A percentile compares a stretch with the other conserved stretches of the same genome.
Conservation (phyloP, 2,329 filamentous ascomycete genomes). For the Xylariaceae sp. region DNA sequence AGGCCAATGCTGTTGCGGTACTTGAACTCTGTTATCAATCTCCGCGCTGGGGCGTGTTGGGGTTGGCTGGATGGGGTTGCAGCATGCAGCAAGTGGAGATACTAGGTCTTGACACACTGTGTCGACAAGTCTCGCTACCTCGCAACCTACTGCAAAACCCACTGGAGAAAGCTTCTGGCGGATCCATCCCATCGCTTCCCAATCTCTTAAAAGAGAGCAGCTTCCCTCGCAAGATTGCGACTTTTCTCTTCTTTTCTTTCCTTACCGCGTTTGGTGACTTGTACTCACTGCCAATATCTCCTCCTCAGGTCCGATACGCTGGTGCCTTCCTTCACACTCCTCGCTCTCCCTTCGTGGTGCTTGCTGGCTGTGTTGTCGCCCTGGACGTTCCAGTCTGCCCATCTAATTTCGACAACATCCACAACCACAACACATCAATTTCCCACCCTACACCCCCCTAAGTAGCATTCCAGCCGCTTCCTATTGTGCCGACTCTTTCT, state of each 20-base stretch:
- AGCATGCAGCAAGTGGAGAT: no score
- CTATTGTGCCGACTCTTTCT: constrained; percentile 9
- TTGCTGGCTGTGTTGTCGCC: background rate
- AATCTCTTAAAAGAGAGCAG: constrained; percentile 20
- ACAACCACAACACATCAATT: constrained; percentile 7
- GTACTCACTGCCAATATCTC: constrained; percentile 15
- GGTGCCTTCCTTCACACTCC: constrained; percentile 16
- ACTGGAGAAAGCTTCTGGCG: constrained; percentile 15
- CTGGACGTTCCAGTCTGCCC: constrained; percentile 2
- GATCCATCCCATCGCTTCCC: constrained; percentile 13
- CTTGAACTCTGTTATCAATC: no score
- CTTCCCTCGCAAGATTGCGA: constrained; percentile 23
- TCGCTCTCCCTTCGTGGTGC: background rate
- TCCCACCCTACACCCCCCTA: constrained; percentile 5
- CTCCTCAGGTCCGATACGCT: constrained; percentile 18
- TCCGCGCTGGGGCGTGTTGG: no score
- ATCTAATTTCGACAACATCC: constrained; percentile 7
- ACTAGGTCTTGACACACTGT: background rate
- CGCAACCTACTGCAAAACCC: background rate
- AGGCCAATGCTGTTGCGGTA: no score
- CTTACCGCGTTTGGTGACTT: constrained; percentile 19
- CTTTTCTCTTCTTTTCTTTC: constrained; percentile 20
- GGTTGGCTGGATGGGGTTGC: no score
- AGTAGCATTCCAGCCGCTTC: constrained; percentile 21
- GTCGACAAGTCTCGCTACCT: background rate